Percentiles rank a stretch among this genome's conserved stretches.
Conservation (phyloP, 164 flowering plant genomes). For the Vitis cinerea region DNA sequence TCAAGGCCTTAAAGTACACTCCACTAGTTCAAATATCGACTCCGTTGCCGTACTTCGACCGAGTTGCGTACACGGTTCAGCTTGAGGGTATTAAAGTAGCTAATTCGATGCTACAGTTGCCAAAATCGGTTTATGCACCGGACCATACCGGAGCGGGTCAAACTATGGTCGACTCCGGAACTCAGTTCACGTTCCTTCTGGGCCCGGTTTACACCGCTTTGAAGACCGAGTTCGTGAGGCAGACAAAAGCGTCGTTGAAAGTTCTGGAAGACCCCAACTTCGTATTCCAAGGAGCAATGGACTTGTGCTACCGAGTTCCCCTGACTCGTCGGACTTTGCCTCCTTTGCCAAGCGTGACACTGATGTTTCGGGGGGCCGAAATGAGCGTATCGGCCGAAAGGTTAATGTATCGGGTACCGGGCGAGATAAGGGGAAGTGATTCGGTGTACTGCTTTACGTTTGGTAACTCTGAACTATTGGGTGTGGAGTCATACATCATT, state of each 20-base stretch:
- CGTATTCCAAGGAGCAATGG: slow-evolving; percentile 81
- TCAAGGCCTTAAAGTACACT: slow-evolving; percentile 43
- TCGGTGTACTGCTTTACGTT: slow-evolving; percentile 72
- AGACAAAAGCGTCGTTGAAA: slow-evolving; percentile 40
- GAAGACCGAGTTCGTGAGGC: slow-evolving; percentile 53
- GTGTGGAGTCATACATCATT: slow-evolving; percentile 65
- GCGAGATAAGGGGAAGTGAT: slow-evolving; percentile 39
- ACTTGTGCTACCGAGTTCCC: slow-evolving; percentile 58
- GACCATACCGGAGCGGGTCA: slow-evolving; percentile 85
- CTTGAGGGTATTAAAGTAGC: slow-evolving; percentile 56
- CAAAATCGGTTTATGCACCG: slow-evolving; percentile 49
- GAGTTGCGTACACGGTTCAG: slow-evolving; percentile 61
- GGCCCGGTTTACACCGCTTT: slow-evolving; percentile 72
- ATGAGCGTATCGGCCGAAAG: slow-evolving; percentile 58
- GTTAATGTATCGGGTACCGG: slow-evolving; percentile 63
- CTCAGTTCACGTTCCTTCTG: slow-evolving; percentile 70
- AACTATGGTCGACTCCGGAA: slow-evolving; percentile 75
- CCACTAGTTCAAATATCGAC: slow-evolving; percentile 43
- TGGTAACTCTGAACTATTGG: slow-evolving; percentile 79
- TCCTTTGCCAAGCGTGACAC: slow-evolving; percentile 51
- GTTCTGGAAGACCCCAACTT: slow-evolving; percentile 49
- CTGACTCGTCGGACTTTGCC: slow-evolving; percentile 22
- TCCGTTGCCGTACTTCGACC: slow-evolving; percentile 54
- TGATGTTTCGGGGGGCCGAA: slow-evolving; percentile 78
- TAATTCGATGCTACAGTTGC: slow-evolving; percentile 30